Percentiles rank a stretch among this genome's conserved stretches.
phyloP scores from a whole-genome alignment of 139 green algal species.

The Picochlorum sp. region DNA sequence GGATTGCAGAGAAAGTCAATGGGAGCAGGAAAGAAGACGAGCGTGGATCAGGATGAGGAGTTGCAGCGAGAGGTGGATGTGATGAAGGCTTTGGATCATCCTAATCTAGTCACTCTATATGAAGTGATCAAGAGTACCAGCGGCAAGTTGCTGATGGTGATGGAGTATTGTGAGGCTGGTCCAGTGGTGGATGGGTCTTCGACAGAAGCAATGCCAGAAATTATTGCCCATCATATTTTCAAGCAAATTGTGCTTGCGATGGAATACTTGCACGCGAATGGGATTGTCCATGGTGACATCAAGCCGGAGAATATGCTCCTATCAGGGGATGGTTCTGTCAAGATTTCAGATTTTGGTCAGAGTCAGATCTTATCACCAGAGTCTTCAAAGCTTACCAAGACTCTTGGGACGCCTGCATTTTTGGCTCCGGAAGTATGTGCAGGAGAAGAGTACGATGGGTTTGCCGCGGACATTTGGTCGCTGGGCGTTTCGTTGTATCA shows the following conservation, averaged over 20 bases:
- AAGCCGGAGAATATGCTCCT: conserved; percentile 89
- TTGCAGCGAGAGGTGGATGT: conserved; percentile 51
- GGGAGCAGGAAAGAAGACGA: background rate
- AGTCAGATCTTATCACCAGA: conserved; percentile 26
- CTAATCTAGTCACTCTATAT: conserved; percentile 71
- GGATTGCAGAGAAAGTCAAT: conserved; percentile 1
- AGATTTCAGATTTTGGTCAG: conserved; percentile 84
- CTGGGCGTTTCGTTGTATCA: conserved; percentile 71
- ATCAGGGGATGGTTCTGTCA: conserved; percentile 50
- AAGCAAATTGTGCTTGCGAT: conserved; percentile 36
- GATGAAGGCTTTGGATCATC: conserved; percentile 67
- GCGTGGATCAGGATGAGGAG: conserved; percentile 7
- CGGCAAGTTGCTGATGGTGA: conserved; percentile 75
- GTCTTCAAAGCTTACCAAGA: conserved; percentile 18
- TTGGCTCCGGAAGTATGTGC: conserved; percentile 46
- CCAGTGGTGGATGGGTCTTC: conserved; percentile 41
- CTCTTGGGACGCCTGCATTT: conserved; percentile 30
- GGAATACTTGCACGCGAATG: conserved; percentile 66
- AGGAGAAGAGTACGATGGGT: conserved; percentile 37
- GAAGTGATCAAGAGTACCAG: conserved; percentile 65
- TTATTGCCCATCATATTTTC: conserved; percentile 44
- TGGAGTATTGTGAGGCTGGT: conserved; percentile 76
- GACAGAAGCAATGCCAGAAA: conserved; percentile 44
- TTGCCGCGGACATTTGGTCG: conserved; percentile 70
- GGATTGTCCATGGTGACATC: conserved; percentile 71